Evolutionary conservation across 2,329 filamentous ascomycete species (phyloP).

Genomic region (Ophiostoma sp.): DNA sequence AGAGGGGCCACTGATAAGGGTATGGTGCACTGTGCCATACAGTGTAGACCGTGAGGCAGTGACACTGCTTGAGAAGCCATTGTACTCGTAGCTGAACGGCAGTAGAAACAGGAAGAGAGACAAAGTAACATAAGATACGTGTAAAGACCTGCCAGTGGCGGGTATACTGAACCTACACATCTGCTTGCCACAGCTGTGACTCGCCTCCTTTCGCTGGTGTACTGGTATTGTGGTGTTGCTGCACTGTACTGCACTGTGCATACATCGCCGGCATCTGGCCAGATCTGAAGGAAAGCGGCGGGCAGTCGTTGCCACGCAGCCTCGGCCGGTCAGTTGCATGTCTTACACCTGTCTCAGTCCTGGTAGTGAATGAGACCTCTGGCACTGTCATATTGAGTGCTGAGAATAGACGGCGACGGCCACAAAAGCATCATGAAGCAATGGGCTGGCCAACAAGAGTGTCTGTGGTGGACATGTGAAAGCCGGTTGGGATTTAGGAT

Average conservation of each 20-base stretch:
- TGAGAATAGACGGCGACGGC: background rate
- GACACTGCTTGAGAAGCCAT: background rate
- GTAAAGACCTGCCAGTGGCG: too few relatives aligned
- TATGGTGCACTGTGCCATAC: background rate
- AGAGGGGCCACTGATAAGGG: conserved; percentile 22
- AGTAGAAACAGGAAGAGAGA: background rate
- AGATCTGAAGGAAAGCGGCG: too few relatives aligned
- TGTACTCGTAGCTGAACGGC: background rate
- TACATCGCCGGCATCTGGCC: too few relatives aligned
- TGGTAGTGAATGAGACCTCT: background rate
- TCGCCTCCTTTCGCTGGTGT: too few relatives aligned
- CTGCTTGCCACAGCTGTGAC: too few relatives aligned
- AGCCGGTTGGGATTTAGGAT: background rate
- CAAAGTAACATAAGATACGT: too few relatives aligned
- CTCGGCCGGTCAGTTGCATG: background rate
- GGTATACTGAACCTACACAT: too few relatives aligned
- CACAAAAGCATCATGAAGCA: too few relatives aligned
- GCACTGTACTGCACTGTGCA: too few relatives aligned
- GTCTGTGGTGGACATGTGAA: background rate
- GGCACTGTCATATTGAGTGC: background rate
- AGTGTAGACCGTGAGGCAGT: background rate
- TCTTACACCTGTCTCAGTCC: background rate
- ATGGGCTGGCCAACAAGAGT: background rate
- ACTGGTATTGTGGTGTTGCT: too few relatives aligned
- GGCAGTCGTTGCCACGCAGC: background rate